Base-by-base conservation (phyloP, 2,329 filamentous ascomycete species). In the Septoria linicola region DNA sequence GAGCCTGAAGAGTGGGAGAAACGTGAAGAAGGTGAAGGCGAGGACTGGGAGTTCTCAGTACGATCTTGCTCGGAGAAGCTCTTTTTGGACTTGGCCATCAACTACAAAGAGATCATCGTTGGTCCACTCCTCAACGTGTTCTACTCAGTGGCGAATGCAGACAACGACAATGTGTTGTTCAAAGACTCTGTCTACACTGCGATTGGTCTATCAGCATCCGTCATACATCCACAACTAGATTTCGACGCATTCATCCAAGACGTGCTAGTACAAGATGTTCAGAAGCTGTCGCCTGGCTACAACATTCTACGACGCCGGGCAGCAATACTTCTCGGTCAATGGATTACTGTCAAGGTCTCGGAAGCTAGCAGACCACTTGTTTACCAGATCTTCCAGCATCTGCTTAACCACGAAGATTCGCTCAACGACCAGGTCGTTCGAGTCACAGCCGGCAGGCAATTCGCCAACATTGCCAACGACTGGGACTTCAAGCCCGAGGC, bases 181-280 rank as follows among this genome's bases (percentile, higher is more conserved):
- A 97, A 96, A 67, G 93, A 99, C 67, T 92, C 92, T 0, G 84
- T 97, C 1, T 99, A 99, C 66, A 95, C 89, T 4, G 90, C 92
- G 8, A 85, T 99, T 73, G 91, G 92, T 2, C 78, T 96, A 43
- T 83, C 93, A 0, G 88, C 91, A 1, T 79, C 88, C 1, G 84
- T 91, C 32, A 74, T 97, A 13, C 79, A 85, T 53, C 75, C 84
- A 40, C 76, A 82, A 8, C 82, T 96, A 57, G 87, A 97, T 69
- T 97, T 97, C 71, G 87, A 95, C 65, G 69, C 77, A 1, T 87
- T 97, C 64, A 72, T 99, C 34, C 77, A 81, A 13, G 82, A 83
- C 4, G 90, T 87, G 0, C 75, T 99, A 25, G 82, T 88, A 3
- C 77, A 80, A 3, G 93, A 99, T 67, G 85, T 88, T 0, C 90